phyloP scores from a whole-genome alignment of 345 rosid genomes.

The Syzygium aqueum region DNA sequence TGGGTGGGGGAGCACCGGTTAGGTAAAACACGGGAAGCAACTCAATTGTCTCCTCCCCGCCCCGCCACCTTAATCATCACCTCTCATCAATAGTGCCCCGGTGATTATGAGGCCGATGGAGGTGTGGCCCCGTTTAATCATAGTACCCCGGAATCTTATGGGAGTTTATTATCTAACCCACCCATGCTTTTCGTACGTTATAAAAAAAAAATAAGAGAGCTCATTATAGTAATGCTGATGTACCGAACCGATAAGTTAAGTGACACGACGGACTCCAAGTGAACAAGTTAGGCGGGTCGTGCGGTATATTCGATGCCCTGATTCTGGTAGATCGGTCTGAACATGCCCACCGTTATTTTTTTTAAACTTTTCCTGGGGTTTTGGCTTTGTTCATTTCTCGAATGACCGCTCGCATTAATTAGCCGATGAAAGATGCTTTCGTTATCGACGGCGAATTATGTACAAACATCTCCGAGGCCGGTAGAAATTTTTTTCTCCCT shows the following conservation, averaged over 20 bases:
- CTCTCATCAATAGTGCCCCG: neutral
- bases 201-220: neutral
- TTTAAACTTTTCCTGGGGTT: too few relatives aligned
- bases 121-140: neutral
- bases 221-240: neutral
- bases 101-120: neutral
- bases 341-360: fast-evolving
- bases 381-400: too few relatives aligned
- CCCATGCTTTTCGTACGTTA: neutral
- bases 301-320: neutral
- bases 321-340: neutral
- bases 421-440: too few relatives aligned
- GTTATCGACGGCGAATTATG: too few relatives aligned
- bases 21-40: neutral
- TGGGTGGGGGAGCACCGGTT: slow-evolving; percentile 5
- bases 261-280: neutral
- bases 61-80: neutral
- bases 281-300: neutral
- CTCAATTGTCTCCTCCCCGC: neutral
- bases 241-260: neutral
- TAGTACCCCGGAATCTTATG: neutral
- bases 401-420: too few relatives aligned
- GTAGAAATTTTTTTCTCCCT: too few relatives aligned
- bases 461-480: too few relatives aligned
- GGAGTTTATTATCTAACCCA: neutral